Percentiles rank a stretch among this genome's conserved stretches.
Evolutionary conservation across 208 protist species (phyloP).

Genomic region (Leishmania braziliensis): DNA sequence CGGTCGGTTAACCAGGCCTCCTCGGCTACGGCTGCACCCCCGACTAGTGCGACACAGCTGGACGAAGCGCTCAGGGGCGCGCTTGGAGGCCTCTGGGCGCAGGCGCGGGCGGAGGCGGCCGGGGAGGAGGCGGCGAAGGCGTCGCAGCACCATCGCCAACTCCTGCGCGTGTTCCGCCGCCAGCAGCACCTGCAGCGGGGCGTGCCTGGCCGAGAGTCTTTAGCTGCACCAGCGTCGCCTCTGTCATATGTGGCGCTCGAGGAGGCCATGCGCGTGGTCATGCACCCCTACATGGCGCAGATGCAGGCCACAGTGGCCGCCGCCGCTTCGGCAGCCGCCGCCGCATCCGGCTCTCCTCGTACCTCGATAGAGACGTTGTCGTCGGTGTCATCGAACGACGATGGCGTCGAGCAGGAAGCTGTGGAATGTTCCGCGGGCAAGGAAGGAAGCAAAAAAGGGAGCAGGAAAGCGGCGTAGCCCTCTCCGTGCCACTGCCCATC

Average conservation of each 20-base stretch:
- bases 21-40: neutral
- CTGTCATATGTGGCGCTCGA: constrained; percentile 24
- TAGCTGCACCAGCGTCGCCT: neutral
- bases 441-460: neutral
- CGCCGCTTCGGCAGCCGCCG: neutral
- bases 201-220: neutral
- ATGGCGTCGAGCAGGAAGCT: neutral
- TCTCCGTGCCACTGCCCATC: neutral
- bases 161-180: constrained; percentile 30
- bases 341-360: neutral
- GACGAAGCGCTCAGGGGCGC: constrained; percentile 25
- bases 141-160: constrained; percentile 37
- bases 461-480: neutral
- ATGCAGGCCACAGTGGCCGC: constrained; percentile 17
- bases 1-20: neutral
- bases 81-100: constrained; percentile 28
- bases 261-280: constrained; percentile 23
- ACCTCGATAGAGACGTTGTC: neutral
- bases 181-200: constrained; percentile 27
- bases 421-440: neutral
- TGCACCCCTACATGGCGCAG: constrained; percentile 31
- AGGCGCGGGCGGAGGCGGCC: constrained; percentile 26
- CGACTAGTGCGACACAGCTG: neutral
- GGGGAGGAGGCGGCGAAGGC: constrained; percentile 32
- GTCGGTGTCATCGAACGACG: neutral